These are phyloP conservation scores for Cylindrotheca closterium DNA, from an alignment of 108 stramenopile species.

Conservation along the genomic window DNA sequence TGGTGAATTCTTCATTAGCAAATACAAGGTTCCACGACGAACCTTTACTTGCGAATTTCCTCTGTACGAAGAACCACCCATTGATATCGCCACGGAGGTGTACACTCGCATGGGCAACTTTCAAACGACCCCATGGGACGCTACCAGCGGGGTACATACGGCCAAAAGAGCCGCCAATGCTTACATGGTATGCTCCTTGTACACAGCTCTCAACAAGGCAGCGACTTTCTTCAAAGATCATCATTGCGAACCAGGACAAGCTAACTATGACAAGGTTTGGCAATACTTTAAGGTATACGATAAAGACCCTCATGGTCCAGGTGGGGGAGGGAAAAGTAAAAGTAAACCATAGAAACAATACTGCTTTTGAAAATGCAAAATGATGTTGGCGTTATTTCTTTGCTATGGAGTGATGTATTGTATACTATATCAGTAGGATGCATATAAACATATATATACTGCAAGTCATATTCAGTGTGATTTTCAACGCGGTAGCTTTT, in stretches of 20 bases:
- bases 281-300: constrained; percentile 26
- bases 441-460: too few relatives aligned
- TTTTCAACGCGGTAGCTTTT: too few relatives aligned
- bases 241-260: constrained; percentile 28
- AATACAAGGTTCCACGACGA: constrained; percentile 55
- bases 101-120: constrained; percentile 27
- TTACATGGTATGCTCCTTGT: constrained; percentile 67
- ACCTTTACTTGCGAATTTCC: constrained; percentile 73
- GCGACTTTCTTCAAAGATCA: constrained; percentile 75
- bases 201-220: constrained; percentile 67
- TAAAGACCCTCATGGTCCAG: not conserved
- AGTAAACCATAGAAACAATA: not conserved
- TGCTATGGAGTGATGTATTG: too few relatives aligned
- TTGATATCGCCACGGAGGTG: constrained; percentile 23
- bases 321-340: not conserved
- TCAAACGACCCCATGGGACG: constrained; percentile 6
- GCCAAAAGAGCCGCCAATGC: constrained; percentile 15
- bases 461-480: too few relatives aligned
- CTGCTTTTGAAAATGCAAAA: too few relatives aligned
- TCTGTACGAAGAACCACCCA: constrained; percentile 56
- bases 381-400: too few relatives aligned
- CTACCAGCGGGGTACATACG: not conserved
- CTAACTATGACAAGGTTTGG: constrained; percentile 20
- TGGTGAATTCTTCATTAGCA: constrained; percentile 67
- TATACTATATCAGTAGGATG: too few relatives aligned